Evolutionary conservation across 169 alveolate genomes (phyloP).

Genomic region (Perkinsus olseni): DNA sequence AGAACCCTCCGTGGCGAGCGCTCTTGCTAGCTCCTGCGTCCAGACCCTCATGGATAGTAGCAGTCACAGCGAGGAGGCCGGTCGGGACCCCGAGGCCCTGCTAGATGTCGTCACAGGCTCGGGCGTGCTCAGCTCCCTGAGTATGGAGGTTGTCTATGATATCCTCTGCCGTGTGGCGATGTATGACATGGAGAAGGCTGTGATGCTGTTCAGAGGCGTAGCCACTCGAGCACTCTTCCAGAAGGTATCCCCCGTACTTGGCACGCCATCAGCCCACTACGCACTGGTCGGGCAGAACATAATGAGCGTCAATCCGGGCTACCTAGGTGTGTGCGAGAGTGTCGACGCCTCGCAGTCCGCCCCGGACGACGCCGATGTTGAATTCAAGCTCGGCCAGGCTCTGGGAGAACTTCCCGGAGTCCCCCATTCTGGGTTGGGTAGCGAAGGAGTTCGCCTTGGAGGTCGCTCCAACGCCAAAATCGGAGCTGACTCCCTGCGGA

Average conservation of each 20-base stretch:
- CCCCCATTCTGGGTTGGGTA: not conserved
- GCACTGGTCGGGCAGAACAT: not conserved
- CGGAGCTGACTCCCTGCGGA: not conserved
- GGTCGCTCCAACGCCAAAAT: not conserved
- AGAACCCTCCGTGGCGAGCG: not conserved
- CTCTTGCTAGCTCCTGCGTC: not conserved
- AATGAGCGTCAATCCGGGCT: not conserved
- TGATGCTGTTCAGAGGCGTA: not conserved
- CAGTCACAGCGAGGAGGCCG: not conserved
- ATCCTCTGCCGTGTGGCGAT: not conserved
- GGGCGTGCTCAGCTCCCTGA: not conserved
- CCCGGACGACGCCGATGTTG: not conserved
- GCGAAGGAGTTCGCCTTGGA: not conserved
- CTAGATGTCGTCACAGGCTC: not conserved
- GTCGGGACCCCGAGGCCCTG: not conserved
- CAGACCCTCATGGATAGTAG: not conserved
- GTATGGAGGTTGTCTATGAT: not conserved
- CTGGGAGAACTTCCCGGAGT: not conserved
- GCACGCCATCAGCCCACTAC: not conserved
- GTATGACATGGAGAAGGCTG: not conserved
- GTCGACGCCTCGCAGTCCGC: not conserved
- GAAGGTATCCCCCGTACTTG: not conserved
- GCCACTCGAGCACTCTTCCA: not conserved
- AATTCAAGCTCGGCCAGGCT: not conserved
- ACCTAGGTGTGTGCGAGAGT: not conserved